phyloP scores from a whole-genome alignment of 805 yeast genomes.

The Starmerella scarabaei region DNA sequence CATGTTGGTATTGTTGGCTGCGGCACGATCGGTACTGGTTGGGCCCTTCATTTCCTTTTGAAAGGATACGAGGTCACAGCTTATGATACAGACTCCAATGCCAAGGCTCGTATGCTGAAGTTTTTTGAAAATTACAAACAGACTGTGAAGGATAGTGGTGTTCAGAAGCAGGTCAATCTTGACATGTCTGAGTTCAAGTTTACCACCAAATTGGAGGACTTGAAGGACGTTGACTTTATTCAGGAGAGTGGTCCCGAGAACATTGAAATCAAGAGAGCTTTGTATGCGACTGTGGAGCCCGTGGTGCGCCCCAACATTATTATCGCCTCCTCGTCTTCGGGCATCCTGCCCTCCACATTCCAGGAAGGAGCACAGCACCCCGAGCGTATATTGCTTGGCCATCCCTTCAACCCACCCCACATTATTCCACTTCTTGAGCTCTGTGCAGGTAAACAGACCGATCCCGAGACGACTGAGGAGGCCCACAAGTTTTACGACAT shows the following conservation, averaged over 20 bases:
- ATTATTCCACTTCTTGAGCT: constrained; percentile 11
- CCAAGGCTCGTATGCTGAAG: constrained; percentile 7
- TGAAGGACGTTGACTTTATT: constrained; percentile 10
- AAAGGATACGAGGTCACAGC: constrained; percentile 11
- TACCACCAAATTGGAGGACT: not conserved
- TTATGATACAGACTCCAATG: constrained; percentile 5
- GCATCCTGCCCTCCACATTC: constrained; percentile 10
- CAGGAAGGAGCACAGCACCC: constrained; percentile 13
- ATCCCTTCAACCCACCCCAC: constrained; percentile 16
- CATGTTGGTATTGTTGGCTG: constrained; percentile 11
- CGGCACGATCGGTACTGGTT: constrained; percentile 13
- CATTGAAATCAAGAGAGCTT: constrained; percentile 5
- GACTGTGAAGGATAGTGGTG: constrained; percentile 10
- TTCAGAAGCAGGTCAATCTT: constrained; percentile 1
- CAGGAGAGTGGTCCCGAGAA: constrained; percentile 15
- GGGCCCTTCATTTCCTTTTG: constrained; percentile 12
- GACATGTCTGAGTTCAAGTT: constrained; percentile 7
- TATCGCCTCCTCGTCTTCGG: constrained; percentile 12
- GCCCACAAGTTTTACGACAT: constrained; percentile 8
- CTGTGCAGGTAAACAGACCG: constrained; percentile 11
- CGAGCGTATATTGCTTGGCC: constrained; percentile 14
- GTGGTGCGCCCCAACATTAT: constrained; percentile 8
- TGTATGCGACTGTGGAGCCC: constrained; percentile 5
- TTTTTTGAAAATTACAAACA: constrained; percentile 4
- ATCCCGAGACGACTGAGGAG: constrained; percentile 1